Percentiles rank a stretch among this genome's conserved stretches.
phyloP scores from a whole-genome alignment of 1,284 basidiomycete species.

The Ganoderma boninense region DNA sequence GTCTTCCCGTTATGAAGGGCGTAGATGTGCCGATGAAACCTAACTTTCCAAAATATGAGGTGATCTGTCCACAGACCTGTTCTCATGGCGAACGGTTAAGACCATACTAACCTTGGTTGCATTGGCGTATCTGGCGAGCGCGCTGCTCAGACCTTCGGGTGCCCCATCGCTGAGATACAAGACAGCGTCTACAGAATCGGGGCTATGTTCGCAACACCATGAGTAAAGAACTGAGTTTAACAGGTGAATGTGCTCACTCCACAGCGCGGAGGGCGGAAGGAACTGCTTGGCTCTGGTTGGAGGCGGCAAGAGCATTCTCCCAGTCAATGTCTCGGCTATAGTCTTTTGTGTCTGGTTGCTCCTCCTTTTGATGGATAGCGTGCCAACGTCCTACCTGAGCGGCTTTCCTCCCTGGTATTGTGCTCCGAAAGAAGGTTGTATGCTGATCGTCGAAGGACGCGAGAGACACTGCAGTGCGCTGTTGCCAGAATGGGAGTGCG shows the following conservation, averaged over 20 bases:
- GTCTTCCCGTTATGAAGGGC: constrained; percentile 85
- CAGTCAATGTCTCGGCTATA: constrained; percentile 48
- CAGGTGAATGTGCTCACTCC: constrained; percentile 42
- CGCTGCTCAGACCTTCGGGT: constrained; percentile 66
- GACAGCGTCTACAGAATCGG: constrained; percentile 54
- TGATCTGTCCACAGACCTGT: constrained; percentile 1
- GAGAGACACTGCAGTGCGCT: constrained; percentile 60
- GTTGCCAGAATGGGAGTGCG: constrained; percentile 18
- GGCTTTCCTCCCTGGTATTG: constrained; percentile 61
- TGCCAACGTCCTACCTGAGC: constrained; percentile 76
- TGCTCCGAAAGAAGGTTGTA: constrained; percentile 62
- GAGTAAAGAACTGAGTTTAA: too few species aligned
- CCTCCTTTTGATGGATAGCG: constrained; percentile 48
- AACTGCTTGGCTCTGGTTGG: constrained; percentile 37
- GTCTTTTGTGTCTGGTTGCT: constrained; percentile 15
- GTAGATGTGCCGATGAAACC: constrained; percentile 83
- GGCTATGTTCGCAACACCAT: constrained; percentile 36
- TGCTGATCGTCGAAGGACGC: constrained; percentile 50
- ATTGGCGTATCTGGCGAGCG: constrained; percentile 55
- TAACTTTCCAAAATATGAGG: constrained; percentile 49
- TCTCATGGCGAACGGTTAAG: background rate
- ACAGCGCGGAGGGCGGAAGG: constrained; percentile 48
- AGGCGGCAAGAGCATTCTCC: constrained; percentile 58
- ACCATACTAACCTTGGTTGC: constrained; percentile 57
- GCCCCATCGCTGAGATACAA: constrained; percentile 71